These are phyloP conservation scores for Bipolaris victoriae DNA, from an alignment of 2,329 filamentous ascomycete species.

Conservation along the genomic window DNA sequence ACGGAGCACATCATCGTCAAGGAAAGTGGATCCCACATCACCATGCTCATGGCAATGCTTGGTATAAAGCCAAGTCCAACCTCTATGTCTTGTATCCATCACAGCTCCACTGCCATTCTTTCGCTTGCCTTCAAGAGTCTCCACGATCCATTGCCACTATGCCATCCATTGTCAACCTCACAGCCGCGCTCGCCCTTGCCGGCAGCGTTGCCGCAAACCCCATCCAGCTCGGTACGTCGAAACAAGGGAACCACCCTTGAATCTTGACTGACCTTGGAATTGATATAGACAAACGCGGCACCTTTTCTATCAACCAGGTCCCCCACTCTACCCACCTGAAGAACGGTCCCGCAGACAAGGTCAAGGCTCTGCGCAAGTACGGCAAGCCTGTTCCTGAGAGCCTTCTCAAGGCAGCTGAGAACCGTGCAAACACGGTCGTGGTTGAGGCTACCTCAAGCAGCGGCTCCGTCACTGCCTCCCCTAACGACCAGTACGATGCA, in stretches of 20 bases:
- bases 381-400: slow-evolving; percentile 38
- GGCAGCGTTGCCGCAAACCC: slow-evolving; percentile 37
- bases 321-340: slow-evolving; percentile 33
- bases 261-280: not conserved
- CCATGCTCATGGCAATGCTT: slow-evolving; percentile 21
- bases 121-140: slow-evolving; percentile 15
- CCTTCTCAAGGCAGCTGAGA: slow-evolving; percentile 41
- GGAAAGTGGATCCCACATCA: slow-evolving; percentile 17
- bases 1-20: slow-evolving; percentile 13
- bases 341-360: slow-evolving; percentile 48
- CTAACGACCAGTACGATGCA: slow-evolving; percentile 48
- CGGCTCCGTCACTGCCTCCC: slow-evolving; percentile 28
- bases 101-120: slow-evolving; percentile 14
- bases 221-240: slow-evolving; percentile 27
- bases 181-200: slow-evolving; percentile 40
- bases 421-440: slow-evolving; percentile 28
- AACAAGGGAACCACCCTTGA: not conserved
- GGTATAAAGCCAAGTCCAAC: slow-evolving; percentile 38
- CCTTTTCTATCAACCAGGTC: slow-evolving; percentile 44
- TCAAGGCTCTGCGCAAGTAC: slow-evolving; percentile 52
- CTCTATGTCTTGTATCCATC: slow-evolving; percentile 25
- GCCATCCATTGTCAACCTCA: slow-evolving; percentile 43
- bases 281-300: slow-evolving; percentile 27
- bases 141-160: slow-evolving; percentile 29
- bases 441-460: no score